phyloP scores from a whole-genome alignment of 495 filamentous ascomycete genomes.

The Trichoderma erinaceum region DNA sequence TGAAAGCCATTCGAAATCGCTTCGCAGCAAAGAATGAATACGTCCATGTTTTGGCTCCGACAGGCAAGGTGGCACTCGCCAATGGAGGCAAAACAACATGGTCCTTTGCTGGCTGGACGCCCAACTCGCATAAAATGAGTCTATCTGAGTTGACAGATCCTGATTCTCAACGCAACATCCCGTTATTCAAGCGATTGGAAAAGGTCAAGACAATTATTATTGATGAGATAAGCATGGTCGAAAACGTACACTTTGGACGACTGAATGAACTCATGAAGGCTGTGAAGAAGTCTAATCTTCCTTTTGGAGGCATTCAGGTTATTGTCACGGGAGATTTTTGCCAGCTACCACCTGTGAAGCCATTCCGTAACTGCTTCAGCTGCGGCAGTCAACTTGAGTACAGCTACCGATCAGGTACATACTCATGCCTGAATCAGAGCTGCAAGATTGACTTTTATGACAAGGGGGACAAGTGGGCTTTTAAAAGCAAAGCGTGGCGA shows the following conservation, averaged over 20 bases:
- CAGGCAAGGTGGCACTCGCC: constrained; percentile 48
- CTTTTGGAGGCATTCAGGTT: constrained; percentile 90
- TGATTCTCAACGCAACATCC: no score
- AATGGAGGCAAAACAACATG: constrained; percentile 50
- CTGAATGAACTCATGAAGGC: constrained; percentile 46
- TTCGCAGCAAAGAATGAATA: constrained; percentile 28
- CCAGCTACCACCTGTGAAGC: constrained; percentile 85
- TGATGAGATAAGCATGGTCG: constrained; percentile 46
- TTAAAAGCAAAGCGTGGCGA: constrained; percentile 33
- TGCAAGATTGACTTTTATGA: constrained; percentile 24
- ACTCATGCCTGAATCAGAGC: constrained; percentile 25
- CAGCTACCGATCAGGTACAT: constrained; percentile 17
- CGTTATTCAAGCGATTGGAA: constrained; percentile 16
- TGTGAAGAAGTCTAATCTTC: constrained; percentile 27
- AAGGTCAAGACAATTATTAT: constrained; percentile 38
- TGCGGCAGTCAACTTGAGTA: constrained; percentile 64
- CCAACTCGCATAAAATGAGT: neutral
- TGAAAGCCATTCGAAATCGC: constrained; percentile 40
- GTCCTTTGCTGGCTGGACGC: constrained; percentile 45
- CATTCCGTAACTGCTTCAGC: constrained; percentile 71
- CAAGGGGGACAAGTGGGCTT: constrained; percentile 36
- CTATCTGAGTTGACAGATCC: neutral
- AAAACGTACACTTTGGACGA: constrained; percentile 49
- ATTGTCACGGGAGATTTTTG: constrained; percentile 96
- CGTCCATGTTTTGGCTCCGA: constrained; percentile 52